Conservation (phyloP, 805 yeast species). For the Komagataella populi region DNA sequence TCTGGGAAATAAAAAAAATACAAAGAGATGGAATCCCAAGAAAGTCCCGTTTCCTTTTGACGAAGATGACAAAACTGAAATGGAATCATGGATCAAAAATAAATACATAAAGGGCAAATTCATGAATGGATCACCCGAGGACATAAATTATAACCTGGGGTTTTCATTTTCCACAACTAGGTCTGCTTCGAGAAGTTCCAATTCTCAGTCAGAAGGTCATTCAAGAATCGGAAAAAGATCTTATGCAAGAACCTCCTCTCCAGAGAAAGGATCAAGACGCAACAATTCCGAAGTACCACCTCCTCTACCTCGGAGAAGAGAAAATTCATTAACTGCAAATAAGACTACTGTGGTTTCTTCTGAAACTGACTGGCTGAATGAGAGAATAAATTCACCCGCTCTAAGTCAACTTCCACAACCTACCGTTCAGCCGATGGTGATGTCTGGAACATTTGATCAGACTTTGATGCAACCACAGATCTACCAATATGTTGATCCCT, state of each 20-base stretch:
- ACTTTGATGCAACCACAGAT: slow-evolving; percentile 24
- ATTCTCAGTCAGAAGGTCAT: neutral
- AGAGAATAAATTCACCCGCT: slow-evolving; percentile 4
- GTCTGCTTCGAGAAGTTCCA: neutral
- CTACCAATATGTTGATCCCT: slow-evolving; percentile 61
- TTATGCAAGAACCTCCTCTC: slow-evolving; percentile 9
- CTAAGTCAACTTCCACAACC: slow-evolving; percentile 9
- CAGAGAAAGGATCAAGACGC: slow-evolving; percentile 7
- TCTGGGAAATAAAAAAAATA: slow-evolving; percentile 53
- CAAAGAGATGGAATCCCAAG: slow-evolving; percentile 53
- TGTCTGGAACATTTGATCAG: slow-evolving; percentile 2
- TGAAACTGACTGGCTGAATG: slow-evolving; percentile 20
- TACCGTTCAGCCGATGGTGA: slow-evolving; percentile 8
- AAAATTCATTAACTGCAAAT: slow-evolving; percentile 16
- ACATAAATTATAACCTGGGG: slow-evolving; percentile 20
- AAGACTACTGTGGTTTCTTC: slow-evolving; percentile 20
- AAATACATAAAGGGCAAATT: slow-evolving; percentile 58
- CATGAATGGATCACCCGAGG: slow-evolving; percentile 23
- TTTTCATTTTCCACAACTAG: neutral
- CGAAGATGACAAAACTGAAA: slow-evolving; percentile 46
- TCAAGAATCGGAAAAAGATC: slow-evolving; percentile 8
- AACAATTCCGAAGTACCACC: slow-evolving; percentile 27
- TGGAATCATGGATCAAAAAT: slow-evolving; percentile 47
- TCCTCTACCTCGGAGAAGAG: slow-evolving; percentile 25
- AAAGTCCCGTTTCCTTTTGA: slow-evolving; percentile 61